Conservation (phyloP, 1,139 yeast genomes). For the Saccharomyces hybrid region DNA sequence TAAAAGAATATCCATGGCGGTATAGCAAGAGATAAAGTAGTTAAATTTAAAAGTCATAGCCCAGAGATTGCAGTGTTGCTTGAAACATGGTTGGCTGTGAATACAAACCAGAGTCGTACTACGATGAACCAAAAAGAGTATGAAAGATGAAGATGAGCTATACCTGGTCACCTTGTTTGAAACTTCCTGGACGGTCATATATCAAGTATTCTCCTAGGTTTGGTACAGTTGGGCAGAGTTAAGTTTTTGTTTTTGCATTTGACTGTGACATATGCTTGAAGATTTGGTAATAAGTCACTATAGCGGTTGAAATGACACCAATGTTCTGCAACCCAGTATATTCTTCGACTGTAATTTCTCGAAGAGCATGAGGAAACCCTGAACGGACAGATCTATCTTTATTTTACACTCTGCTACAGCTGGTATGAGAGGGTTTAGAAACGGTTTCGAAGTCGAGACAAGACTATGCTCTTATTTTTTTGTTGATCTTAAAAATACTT, state of each 20-base stretch:
- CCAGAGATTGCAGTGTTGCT: neutral
- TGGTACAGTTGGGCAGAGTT: neutral
- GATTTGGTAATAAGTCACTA: too few species aligned
- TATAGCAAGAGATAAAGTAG: neutral
- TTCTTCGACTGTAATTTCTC: slow-evolving; percentile 10
- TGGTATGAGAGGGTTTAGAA: slow-evolving; percentile 10
- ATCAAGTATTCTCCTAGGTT: neutral
- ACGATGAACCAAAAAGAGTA: neutral
- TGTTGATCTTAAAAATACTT: neutral
- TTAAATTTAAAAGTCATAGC: neutral
- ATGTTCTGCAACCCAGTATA: neutral
- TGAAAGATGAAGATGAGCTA: neutral
- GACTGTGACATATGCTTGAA: neutral
- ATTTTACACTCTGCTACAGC: slow-evolving; percentile 18
- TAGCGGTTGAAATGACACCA: neutral
- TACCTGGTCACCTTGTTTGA: neutral
- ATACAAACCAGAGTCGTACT: neutral
- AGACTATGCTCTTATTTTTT: neutral
- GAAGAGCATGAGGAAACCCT: slow-evolving; percentile 15
- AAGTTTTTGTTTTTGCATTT: neutral
- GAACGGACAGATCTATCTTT: slow-evolving; percentile 11
- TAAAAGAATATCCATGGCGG: neutral
- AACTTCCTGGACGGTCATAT: neutral
- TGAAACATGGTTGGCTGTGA: neutral
- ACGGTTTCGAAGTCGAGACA: neutral